Conservation (phyloP, 305 asterid genomes). For the Fraxinus paxiana region DNA sequence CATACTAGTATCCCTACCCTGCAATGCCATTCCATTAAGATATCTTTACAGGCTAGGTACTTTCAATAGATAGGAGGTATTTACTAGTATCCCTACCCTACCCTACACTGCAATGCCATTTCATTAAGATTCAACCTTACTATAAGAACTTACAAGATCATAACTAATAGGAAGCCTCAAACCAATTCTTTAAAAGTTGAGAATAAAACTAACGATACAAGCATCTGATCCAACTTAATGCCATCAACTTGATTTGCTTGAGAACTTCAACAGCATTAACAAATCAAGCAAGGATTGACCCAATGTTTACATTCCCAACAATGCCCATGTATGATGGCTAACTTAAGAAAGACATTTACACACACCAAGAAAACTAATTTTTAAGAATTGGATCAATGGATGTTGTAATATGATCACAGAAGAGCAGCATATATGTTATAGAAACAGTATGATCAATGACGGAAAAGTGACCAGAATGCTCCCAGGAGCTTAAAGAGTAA, state of each 20-base stretch:
- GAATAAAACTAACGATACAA: constrained; percentile 5
- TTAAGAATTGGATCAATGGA: neutral
- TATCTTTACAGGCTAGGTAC: neutral
- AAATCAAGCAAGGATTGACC: neutral
- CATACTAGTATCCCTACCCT: neutral
- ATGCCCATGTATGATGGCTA: neutral
- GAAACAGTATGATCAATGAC: neutral
- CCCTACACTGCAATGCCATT: neutral
- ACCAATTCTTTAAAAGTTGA: neutral
- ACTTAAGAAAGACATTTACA: neutral
- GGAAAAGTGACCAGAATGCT: neutral
- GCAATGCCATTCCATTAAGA: neutral
- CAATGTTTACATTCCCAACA: neutral
- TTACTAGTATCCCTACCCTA: neutral
- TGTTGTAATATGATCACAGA: neutral
- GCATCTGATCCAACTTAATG: neutral
- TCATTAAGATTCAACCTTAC: neutral
- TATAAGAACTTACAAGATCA: neutral
- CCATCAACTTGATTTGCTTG: constrained; percentile 18
- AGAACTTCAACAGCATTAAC: neutral
- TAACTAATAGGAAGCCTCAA: neutral
- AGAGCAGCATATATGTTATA: neutral
- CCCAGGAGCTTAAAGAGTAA: neutral
- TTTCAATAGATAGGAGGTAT: neutral
- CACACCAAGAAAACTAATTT: neutral